phyloP scores from a whole-genome alignment of 75 land plant species.

The Picea glauca region DNA sequence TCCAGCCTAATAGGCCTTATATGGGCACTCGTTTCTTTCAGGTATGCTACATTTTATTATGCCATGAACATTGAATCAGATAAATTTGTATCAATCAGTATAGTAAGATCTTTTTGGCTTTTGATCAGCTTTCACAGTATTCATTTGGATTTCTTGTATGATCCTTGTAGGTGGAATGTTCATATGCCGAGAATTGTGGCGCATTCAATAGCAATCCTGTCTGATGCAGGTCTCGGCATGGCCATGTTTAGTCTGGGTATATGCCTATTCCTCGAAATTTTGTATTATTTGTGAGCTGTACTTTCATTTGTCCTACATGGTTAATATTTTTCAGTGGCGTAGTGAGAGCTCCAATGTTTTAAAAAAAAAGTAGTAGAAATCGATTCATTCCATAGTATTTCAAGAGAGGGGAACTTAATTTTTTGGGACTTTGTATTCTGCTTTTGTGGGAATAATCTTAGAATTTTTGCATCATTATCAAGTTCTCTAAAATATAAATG shows the following conservation, averaged over 20 bases:
- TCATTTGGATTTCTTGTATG: background rate
- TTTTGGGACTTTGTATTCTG: too few species aligned
- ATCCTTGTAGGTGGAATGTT: slow-evolving; percentile 66
- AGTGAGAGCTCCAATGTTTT: too few species aligned
- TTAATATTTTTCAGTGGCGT: too few species aligned
- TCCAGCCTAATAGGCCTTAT: slow-evolving; percentile 89
- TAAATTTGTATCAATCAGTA: background rate
- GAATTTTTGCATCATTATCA: too few species aligned
- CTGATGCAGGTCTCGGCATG: slow-evolving; percentile 95
- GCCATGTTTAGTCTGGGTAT: slow-evolving; percentile 97
- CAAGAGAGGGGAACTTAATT: too few species aligned
- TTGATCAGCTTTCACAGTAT: background rate
- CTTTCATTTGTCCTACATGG: background rate
- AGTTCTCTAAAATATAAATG: too few species aligned
- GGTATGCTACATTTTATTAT: slow-evolving; percentile 22
- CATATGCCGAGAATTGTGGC: slow-evolving; percentile 71
- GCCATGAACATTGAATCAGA: background rate
- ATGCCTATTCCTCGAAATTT: background rate
- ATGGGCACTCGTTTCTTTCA: slow-evolving; percentile 89
- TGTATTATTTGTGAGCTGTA: background rate
- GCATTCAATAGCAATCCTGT: slow-evolving; percentile 76
- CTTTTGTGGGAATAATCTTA: too few species aligned
- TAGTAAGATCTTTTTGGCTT: background rate
- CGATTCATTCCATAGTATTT: too few species aligned
- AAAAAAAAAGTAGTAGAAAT: too few species aligned